Evolutionary conservation across 148 eudicot genomes (phyloP), one percentile per base, ranked within the genome.

Genomic region (Beta vulgaris): DNA sequence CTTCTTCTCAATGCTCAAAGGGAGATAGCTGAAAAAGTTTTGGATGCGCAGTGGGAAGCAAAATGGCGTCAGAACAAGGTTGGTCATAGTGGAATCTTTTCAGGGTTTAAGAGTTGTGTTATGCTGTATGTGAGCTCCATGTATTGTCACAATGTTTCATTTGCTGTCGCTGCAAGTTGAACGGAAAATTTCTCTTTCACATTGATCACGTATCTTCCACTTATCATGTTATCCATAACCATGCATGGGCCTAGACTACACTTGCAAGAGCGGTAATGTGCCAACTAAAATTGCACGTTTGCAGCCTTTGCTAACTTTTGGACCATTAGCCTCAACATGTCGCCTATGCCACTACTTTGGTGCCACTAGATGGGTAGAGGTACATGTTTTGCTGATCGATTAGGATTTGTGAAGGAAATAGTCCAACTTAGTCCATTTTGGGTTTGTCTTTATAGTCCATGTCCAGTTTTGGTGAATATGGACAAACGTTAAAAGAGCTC

Each of bases 51-150:
- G 72, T 91, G 97, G 98, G 98, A 93, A 69, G 84, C 91, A 8
- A 88, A 88, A 57, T 93, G 97, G 98, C 94, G 97, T 11, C 91
- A 93, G 78, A 87, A 89, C 31, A 88, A 91, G 94, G 98, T 93
- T 62, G 36, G 80, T 77, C 21, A 53, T 53, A 23, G 58, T 34
- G 3, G 28, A 40, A 34, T 43, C 44, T 60, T 11, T 11, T 26
- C 13, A 16, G 65, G 37, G 6, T 18, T 28, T 29, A 60, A 9
- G 3, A 60, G 36, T 31, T 16, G n/a, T 0, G 23, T 7, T 19
- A 34, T 36, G 4, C 4, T 62, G 43, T 34, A 34, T 23, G 34
- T 62, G 40, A 62, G 11, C 1, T 12, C 18, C 62, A 34, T 1
- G 4, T 58, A 26, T 29, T 28, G 32, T 43, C 37, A 29, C 37